A percentile compares a stretch with the other conserved stretches of the same genome.
These are phyloP conservation scores for Tilletiopsis washingtonensis DNA, from an alignment of 1,284 basidiomycete genomes.

Conservation along the genomic window DNA sequence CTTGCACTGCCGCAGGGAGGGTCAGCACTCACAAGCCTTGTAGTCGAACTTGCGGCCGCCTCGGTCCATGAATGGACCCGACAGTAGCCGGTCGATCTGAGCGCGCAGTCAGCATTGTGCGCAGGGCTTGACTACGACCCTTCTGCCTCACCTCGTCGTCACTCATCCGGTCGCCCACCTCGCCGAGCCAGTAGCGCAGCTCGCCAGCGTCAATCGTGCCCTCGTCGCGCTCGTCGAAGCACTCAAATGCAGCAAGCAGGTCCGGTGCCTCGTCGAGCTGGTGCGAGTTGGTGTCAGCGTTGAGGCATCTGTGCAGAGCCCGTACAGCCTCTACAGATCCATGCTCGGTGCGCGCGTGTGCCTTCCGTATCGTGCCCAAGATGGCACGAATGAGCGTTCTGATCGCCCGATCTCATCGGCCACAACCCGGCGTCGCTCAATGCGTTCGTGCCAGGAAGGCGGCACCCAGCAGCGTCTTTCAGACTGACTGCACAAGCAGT, in stretches of 20 bases:
- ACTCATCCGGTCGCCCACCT: slow-evolving; percentile 38
- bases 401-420: no score
- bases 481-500: no score
- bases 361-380: no score
- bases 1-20: neutral
- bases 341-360: no score
- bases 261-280: slow-evolving; percentile 35
- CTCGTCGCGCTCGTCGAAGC: slow-evolving; percentile 44
- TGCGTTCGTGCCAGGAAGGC: no score
- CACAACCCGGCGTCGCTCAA: no score
- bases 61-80: slow-evolving; percentile 39
- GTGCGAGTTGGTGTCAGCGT: neutral
- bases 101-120: neutral
- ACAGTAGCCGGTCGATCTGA: slow-evolving; percentile 30
- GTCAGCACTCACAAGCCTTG: slow-evolving; percentile 31
- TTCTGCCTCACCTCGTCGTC: slow-evolving; percentile 21
- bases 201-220: slow-evolving; percentile 34
- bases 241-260: slow-evolving; percentile 42
- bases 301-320: neutral
- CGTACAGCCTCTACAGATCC: no score
- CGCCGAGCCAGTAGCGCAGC: slow-evolving; percentile 34
- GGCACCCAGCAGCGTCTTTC: no score
- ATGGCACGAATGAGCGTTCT: no score
- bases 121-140: neutral
- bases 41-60: slow-evolving; percentile 39